Base-by-base conservation (phyloP, 2,329 filamentous ascomycete genomes). In the Aspergillus neoniger region DNA sequence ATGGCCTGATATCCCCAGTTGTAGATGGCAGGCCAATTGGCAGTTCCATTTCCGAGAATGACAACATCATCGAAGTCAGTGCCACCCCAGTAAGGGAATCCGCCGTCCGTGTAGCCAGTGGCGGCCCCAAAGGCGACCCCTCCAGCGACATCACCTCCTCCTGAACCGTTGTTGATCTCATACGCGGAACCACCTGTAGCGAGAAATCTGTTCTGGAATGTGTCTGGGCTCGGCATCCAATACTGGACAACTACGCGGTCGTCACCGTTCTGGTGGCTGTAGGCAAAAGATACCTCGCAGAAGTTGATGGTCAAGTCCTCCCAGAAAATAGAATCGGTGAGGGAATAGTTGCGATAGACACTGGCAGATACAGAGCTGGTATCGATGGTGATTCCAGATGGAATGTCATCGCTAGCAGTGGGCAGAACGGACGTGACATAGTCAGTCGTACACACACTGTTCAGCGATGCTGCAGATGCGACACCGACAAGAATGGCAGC, bases 231-330 rank as follows among this genome's bases (percentile, higher is more conserved):
- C 14, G 48, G 48, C 48, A 51, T 51, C 48, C 48, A 51, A 28
- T 51, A 51, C 28, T 51, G 48, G n/a, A 51, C 48, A 10, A 51
- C 48, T 7, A 51, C 15, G 14, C 48, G 48, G 23, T 51, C 48
- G 6, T 51, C 48, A 8, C 10, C 14, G 28, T 36, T 51, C 28
- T 51, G 48, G 48, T 51, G 48, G 48, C 12, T 36, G 28, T 51
- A 51, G 21, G 48, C 48, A 32, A 51, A 51, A 12, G 48, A 51
- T 12, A 51, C 25, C 5, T 51, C 49, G 28, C 49, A 51, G 49
- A 51, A 51, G 49, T 51, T 51, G 25, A 51, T 51, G 28, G 14
- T 51, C 28, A 51, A 19, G n/a, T 51, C 49, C 10, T 51, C 49
- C 49, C 49, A 51, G 25, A 51, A 51, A 12, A n/a, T 51, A 3